Base-by-base conservation (phyloP, 2,329 filamentous ascomycete species). In the Ascochyta lentis region DNA sequence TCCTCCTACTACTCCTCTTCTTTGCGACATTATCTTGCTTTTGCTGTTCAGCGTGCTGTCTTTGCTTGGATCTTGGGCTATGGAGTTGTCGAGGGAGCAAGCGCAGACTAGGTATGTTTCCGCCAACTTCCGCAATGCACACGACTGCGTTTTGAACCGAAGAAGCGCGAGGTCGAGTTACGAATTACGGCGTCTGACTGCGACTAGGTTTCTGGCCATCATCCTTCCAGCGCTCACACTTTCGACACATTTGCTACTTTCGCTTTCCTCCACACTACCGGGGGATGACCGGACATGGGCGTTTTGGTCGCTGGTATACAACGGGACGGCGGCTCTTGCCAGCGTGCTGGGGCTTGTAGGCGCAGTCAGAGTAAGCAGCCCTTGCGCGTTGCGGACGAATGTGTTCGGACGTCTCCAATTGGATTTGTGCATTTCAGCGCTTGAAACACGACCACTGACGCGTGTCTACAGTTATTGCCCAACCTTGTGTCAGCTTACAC, bases 331-430 rank as follows among this genome's bases (percentile, higher is more conserved):
- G 16, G 73, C 73, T 52, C 58, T 75, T 8, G 64, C 77, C 39
- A 78, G 76, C 58, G 59, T 76, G 9, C 64, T 79, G 41, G 79
- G 79, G 5, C 55, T 80, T 24, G 49, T 79, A n/a, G 78, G 78
- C 40, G 77, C 77, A 29, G 38, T 79, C n/a, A 71, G 72, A 65
- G 79, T 81, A 73, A 58, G 73, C 66, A 26, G 13, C 51, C 27
- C 49, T 41, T 49, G 27, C 41, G 34, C 43, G 38, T n/a, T 39
- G 22, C 37, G 23, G 43, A 24, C 44, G 35, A 41, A 44, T 40
- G 19, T 23, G 35, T 35, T 26, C 37, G 34, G 27, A 35, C 42
- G 44, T 41, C 29, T 23, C n/a, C 3, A 23, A 34, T 47, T 49
- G 7, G 33, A 48, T 19, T 9, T n/a, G 23, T 15, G 26, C n/a